Evolutionary conservation across 208 protist genomes (phyloP).

Genomic region (Angomonas deanei): DNA sequence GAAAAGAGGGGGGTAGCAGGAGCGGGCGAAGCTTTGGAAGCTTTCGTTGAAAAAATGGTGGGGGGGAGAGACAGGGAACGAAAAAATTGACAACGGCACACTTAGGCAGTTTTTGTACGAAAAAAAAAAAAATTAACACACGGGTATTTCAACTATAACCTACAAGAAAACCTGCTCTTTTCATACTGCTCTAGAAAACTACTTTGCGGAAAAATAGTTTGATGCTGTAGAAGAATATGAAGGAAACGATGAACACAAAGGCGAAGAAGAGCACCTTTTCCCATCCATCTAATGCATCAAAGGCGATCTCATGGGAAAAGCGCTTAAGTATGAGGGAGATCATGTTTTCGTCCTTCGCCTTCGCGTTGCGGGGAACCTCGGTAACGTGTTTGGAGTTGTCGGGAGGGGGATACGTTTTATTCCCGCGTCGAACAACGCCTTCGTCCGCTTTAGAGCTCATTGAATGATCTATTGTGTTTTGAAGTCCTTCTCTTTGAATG

Average conservation of each 20-base stretch:
- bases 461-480: slow-evolving; percentile 2
- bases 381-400: slow-evolving; percentile 74
- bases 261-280: slow-evolving; percentile 34
- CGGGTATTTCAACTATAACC: background rate
- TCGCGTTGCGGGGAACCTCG: slow-evolving; percentile 30
- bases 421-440: slow-evolving; percentile 12
- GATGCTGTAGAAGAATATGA: background rate
- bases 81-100: background rate
- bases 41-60: slow-evolving; percentile 8
- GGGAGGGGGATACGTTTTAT: slow-evolving; percentile 53
- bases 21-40: too few relatives aligned
- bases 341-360: slow-evolving; percentile 22
- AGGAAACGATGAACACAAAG: slow-evolving; percentile 19
- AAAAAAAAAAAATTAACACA: background rate
- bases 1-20: too few relatives aligned
- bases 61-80: slow-evolving; percentile 3
- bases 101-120: slow-evolving; percentile 1
- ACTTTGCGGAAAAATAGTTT: background rate
- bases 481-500: slow-evolving; percentile 12
- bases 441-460: background rate
- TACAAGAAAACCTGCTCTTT: too few relatives aligned
- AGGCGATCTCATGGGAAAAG: slow-evolving; percentile 39
- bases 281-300: slow-evolving; percentile 39
- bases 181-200: slow-evolving; percentile 2
- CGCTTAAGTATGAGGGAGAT: slow-evolving; percentile 15